Evolutionary conservation across 2,329 filamentous ascomycete genomes (phyloP).

Genomic region (Ophiostoma triangulosporum): DNA sequence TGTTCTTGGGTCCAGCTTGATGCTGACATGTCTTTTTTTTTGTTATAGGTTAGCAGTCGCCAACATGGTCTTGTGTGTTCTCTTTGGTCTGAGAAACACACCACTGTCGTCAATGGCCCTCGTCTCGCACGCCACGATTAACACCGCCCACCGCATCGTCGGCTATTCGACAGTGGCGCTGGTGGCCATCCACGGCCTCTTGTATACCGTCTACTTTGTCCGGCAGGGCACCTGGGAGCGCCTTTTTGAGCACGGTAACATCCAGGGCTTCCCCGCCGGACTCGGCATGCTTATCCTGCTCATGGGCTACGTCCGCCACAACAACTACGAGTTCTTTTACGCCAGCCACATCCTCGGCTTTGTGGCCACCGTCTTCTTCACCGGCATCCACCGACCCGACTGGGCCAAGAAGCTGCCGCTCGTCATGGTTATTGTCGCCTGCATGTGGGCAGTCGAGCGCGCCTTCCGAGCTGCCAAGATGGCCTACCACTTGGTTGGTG

Average conservation of each 20-base stretch:
- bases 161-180: slow-evolving; percentile 29
- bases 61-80: slow-evolving; percentile 38
- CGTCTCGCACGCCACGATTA: slow-evolving; percentile 30
- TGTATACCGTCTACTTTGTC: slow-evolving; percentile 22
- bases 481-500: slow-evolving; percentile 18
- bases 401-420: slow-evolving; percentile 24
- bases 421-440: slow-evolving; percentile 26
- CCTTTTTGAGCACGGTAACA: slow-evolving; percentile 19
- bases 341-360: slow-evolving; percentile 29
- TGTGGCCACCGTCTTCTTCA: slow-evolving; percentile 25
- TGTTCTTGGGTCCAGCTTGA: not conserved
- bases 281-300: slow-evolving; percentile 24
- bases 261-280: slow-evolving; percentile 24
- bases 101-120: slow-evolving; percentile 37
- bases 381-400: slow-evolving; percentile 31
- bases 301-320: slow-evolving; percentile 19
- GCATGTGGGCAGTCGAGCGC: slow-evolving; percentile 32
- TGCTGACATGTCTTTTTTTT: not conserved
- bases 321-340: slow-evolving; percentile 35
- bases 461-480: slow-evolving; percentile 25
- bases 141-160: slow-evolving; percentile 28
- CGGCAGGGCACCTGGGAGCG: slow-evolving; percentile 11
- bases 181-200: slow-evolving; percentile 23
- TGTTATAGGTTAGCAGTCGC: slow-evolving; percentile 4
- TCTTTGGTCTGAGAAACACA: slow-evolving; percentile 43